Base-by-base conservation (phyloP, 352 stramenopile species). In the Phytophthora sp. region DNA sequence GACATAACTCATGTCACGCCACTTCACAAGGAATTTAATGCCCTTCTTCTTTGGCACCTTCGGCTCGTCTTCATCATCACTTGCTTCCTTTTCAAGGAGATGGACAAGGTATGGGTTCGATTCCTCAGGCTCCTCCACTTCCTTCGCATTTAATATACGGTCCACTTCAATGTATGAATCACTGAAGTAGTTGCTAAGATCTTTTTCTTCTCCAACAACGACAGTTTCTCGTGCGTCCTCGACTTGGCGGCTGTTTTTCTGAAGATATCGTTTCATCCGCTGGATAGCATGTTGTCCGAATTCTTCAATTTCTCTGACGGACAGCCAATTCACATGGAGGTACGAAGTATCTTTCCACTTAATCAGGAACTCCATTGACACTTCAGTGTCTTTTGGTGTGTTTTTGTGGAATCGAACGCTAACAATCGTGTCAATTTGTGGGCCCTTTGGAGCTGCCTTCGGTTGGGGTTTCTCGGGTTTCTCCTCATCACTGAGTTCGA, bases 281-380 rank as follows among this genome's bases (percentile, higher is more conserved):
- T 91, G 82, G 26, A 96, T 75, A 15, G 88, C 84, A 13, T 87
- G 77, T 28, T 92, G 87, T 3, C 88, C 88, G 45, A 95, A 92
- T 12, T 78, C 68, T 65, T 96, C 88, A n/a, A 99, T 91, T 75
- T 99, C 94, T 28, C 65, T 70, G 32, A 98, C 87, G 11, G 84
- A 96, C 65, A 99, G 92, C 98, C 98, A 99, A 20, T 88, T 99
- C 51, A 98, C 87, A 76, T 99, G 97, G 28, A 99, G 76, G 71
- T 99, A 99, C 24, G 89, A 98, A 54, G 98, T 78, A 35, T 98
- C 92, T 48, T 97, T 94, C 98, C 98, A 99, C 82, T 99, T 99
- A 53, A 99, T 97, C 24, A 99, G 72, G 60, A 99, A 99, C 72
- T 98, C 79, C 82, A 99, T 98, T 17, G 69, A 70, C 6, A 91